These are phyloP conservation scores for Candida ascalaphidarum DNA, from an alignment of 805 yeast genomes.

Conservation along the genomic window DNA sequence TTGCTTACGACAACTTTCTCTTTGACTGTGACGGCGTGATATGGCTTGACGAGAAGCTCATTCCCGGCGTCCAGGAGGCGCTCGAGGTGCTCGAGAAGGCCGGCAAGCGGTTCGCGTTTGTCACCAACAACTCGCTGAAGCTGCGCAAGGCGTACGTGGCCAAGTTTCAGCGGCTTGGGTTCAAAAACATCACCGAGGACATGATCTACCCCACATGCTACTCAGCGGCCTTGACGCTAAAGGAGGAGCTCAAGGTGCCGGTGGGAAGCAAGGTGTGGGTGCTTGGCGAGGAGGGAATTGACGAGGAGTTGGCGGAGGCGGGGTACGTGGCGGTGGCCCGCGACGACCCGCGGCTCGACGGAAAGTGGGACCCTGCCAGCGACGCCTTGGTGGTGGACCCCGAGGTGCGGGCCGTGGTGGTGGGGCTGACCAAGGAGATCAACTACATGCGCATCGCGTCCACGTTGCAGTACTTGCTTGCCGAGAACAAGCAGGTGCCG, in stretches of 20 bases:
- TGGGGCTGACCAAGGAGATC: slow-evolving; percentile 29
- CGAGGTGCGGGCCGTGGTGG: slow-evolving; percentile 31
- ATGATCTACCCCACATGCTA: slow-evolving; percentile 29
- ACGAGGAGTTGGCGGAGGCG: slow-evolving; percentile 20
- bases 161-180: slow-evolving; percentile 24
- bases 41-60: slow-evolving; percentile 27
- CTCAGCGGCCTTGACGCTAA: slow-evolving; percentile 21
- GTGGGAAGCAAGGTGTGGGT: slow-evolving; percentile 30
- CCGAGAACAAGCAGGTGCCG: slow-evolving; percentile 21
- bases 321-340: slow-evolving; percentile 31
- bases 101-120: slow-evolving; percentile 22
- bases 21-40: slow-evolving; percentile 43
- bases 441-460: slow-evolving; percentile 28
- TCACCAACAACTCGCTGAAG: slow-evolving; percentile 30
- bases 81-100: slow-evolving; percentile 12
- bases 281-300: slow-evolving; percentile 30
- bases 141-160: slow-evolving; percentile 23
- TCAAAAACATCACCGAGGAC: slow-evolving; percentile 16
- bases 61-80: slow-evolving; percentile 23
- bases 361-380: slow-evolving; percentile 15
- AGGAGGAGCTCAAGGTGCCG: slow-evolving; percentile 14
- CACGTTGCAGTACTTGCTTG: slow-evolving; percentile 29
- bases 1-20: no score
- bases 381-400: slow-evolving; percentile 23
- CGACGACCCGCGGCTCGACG: slow-evolving; percentile 16